Evolutionary conservation across 306 rosid species (phyloP).

Genomic region (Quercus aquifolioides): DNA sequence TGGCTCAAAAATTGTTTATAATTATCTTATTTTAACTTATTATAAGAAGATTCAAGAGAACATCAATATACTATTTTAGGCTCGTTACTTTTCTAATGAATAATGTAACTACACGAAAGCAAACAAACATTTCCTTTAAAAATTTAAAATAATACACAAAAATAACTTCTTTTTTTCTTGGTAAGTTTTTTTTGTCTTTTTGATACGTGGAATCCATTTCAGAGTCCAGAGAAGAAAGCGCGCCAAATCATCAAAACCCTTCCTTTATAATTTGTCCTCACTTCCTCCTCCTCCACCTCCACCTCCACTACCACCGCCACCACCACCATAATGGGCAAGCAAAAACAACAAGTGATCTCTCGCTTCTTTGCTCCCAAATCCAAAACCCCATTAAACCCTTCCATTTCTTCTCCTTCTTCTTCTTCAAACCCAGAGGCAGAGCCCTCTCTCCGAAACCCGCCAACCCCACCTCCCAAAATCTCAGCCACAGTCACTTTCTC

Average conservation of each 20-base stretch:
- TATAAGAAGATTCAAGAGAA: too few relatives aligned
- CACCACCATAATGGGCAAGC: slow-evolving; percentile 64
- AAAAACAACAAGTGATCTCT: slow-evolving; percentile 81
- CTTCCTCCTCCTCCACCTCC: background rate
- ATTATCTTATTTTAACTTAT: too few relatives aligned
- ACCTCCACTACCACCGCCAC: background rate
- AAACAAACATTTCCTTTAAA: too few relatives aligned
- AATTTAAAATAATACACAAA: too few relatives aligned
- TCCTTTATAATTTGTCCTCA: background rate
- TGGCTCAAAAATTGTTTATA: too few relatives aligned
- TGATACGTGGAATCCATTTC: too few relatives aligned
- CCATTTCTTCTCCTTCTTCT: slow-evolving; percentile 22
- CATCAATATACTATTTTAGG: too few relatives aligned
- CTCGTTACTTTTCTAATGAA: too few relatives aligned
- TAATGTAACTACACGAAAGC: too few relatives aligned
- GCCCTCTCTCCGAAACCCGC: slow-evolving; percentile 26
- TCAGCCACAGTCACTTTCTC: slow-evolving; percentile 75
- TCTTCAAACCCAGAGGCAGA: background rate
- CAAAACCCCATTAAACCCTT: slow-evolving; percentile 26
- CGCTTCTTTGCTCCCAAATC: slow-evolving; percentile 88
- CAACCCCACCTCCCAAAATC: slow-evolving; percentile 65
- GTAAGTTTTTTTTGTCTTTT: too few relatives aligned
- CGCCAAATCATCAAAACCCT: slow-evolving; percentile 39
- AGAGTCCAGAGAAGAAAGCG: slow-evolving; percentile 11
- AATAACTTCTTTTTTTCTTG: too few relatives aligned